Conservation (phyloP, 805 yeast genomes). For the Komagataella populi region DNA sequence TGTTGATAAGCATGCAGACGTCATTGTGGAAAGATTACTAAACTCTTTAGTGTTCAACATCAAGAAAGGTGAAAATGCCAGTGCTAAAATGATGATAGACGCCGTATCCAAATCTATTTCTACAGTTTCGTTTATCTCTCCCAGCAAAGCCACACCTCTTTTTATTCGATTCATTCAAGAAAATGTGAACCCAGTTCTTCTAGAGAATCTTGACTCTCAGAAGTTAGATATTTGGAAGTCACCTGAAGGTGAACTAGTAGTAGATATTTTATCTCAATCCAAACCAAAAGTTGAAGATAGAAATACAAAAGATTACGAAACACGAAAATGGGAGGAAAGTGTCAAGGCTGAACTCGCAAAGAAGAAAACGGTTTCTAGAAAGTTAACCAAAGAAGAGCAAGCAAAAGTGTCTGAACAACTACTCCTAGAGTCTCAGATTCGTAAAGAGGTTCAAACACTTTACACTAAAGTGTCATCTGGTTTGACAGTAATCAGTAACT, state of each 20-base stretch:
- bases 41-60: not conserved
- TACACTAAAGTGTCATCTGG: conserved; percentile 31
- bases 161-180: conserved; percentile 26
- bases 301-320: conserved; percentile 75
- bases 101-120: conserved; percentile 38
- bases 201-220: conserved; percentile 28
- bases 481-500: conserved; percentile 34
- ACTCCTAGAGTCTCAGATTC: conserved; percentile 41
- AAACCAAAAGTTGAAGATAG: conserved; percentile 38
- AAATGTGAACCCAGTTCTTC: conserved; percentile 23
- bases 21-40: conserved; percentile 9
- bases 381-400: conserved; percentile 69
- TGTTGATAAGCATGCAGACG: conserved; percentile 17
- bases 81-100: conserved; percentile 30
- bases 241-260: conserved; percentile 54
- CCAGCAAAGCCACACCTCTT: conserved; percentile 39
- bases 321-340: conserved; percentile 79
- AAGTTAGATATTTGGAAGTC: conserved; percentile 56
- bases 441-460: conserved; percentile 27
- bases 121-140: conserved; percentile 42
- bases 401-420: conserved; percentile 47
- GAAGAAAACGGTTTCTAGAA: conserved; percentile 23
- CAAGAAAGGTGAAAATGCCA: conserved; percentile 6
- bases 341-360: conserved; percentile 65
- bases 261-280: conserved; percentile 39